A percentile compares a stretch with the other conserved stretches of the same genome.
Conservation (phyloP, 179 eudicot species). For the Corrigiola litoralis region DNA sequence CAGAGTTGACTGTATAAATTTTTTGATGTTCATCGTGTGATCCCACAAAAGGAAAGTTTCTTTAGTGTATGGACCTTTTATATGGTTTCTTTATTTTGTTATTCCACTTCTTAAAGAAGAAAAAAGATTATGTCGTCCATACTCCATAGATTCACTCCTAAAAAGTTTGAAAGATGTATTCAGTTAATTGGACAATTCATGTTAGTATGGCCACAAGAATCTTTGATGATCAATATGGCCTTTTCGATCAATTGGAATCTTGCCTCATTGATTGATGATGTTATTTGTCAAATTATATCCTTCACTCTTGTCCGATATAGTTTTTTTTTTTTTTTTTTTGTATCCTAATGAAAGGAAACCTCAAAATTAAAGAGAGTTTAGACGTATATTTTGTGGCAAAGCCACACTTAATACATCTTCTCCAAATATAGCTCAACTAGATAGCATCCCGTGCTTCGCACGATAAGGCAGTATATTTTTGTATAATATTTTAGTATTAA, state of each 20-base stretch:
- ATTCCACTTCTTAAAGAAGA: neutral
- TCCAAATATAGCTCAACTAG: too few relatives aligned
- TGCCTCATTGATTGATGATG: neutral
- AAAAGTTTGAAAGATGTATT: neutral
- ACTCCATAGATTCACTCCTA: conserved; percentile 1
- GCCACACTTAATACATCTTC: too few relatives aligned
- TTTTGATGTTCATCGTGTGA: neutral
- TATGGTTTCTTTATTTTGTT: neutral
- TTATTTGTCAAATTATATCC: too few relatives aligned
- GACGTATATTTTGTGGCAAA: too few relatives aligned
- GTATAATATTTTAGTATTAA: too few relatives aligned
- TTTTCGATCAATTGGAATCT: conserved; percentile 3
- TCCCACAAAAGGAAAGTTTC: neutral
- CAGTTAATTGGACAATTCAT: conserved; percentile 9
- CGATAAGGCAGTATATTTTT: too few relatives aligned
- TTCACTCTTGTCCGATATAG: too few relatives aligned
- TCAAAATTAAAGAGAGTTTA: too few relatives aligned
- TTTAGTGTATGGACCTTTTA: neutral
- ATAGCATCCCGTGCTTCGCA: too few relatives aligned
- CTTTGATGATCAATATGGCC: neutral
- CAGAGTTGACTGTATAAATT: neutral
- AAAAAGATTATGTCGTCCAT: neutral
- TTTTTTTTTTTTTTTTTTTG: too few relatives aligned
- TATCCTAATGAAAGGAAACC: too few relatives aligned
- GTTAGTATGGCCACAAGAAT: conserved; percentile 7